Evolutionary conservation across 2,329 filamentous ascomycete species (phyloP), one percentile per base, ranked within the genome.

Genomic region (Didymella pomorum): DNA sequence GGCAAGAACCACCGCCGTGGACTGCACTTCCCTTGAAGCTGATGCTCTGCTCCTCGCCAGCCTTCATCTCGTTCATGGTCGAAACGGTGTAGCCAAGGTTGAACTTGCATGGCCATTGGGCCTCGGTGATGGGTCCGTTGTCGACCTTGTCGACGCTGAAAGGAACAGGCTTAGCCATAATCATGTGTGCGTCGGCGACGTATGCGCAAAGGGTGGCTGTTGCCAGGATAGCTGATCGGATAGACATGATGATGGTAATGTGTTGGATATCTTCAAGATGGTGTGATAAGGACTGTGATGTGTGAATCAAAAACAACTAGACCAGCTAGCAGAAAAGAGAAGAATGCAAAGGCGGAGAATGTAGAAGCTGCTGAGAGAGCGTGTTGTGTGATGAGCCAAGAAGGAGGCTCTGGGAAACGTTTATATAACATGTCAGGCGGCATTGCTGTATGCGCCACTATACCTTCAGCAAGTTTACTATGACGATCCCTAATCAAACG

Each of bases 1-100:
- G 95, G 79, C 94, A 98, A 1, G 90, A 93, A 0, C 95, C 95
- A 45, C 95, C 95, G 5, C 93, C 93, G 68, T 99, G 95, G 0
- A 89, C 86, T 2, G 93, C 93, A 33, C 81, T 83, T 4, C 93
- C 93, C 7, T 73, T 79, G 76, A 97, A 91, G 0, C 78, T 76
- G 1, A 97, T 82, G 0, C 79, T 74, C 68, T 90, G 86, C 0
- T 76, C 63, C 6, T 85, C 83, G 4, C 92, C 92, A 14, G 90
- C 84, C 0, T 81, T 76, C 76, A 89, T 93, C 67, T 5, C 0
- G 69, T 76, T 77, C 72, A 75, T 73, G 0, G 31, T 61, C 1
- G 73, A 65, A 33, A 76, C 65, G 0, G 65, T 72, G 62, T 67
- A 76, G 0, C 74, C 75, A 44, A 61, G 51, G 1, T 76, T 42